Base-by-base conservation (phyloP, 108 stramenopile genomes). In the Pseudonitzschia pungens region DNA sequence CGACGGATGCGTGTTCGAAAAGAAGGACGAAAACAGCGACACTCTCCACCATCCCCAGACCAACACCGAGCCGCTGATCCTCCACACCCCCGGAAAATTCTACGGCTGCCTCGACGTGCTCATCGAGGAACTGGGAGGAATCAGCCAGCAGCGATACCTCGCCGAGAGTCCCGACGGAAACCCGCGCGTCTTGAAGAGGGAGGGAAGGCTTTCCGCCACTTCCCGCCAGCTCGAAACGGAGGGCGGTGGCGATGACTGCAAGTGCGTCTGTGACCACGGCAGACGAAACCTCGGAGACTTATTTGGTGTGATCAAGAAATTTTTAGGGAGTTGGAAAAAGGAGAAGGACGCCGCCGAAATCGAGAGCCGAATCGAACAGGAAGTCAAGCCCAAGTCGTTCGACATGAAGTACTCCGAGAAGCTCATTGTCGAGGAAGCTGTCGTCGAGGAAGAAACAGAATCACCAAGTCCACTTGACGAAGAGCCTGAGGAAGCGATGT, bases 41-140 rank as follows among this genome's bases (percentile, higher is more conserved):
- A 15, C 28, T 7, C 36, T 67, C 33, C 8, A 43, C 43, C 66
- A 67, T 48, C 28, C 21, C 26, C 22, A 67, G 22, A 67, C 43
- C 0, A 50, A 50, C 0, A 32, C 71, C 36, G 10, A 54, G 36
- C 72, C 72, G 2, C 31, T 73, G 27, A 65, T 73, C 31, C 20
- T 73, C 22, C 72, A 73, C 29, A 73, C 72, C 15, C 72, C 72
- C 29, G 72, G 72, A 66, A 73, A 73, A 32, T 73, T 73, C 22
- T 73, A 73, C 36, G 72, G 58, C 28, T 73, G 72, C 48, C 59
- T 73, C 10, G 72, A 73, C 33, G 21, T 52, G 22, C 44, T 73
- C 41, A 73, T 73, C 48, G 72, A 73, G 28, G 41, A 60, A 20
- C 20, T 73, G 26, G 72, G 72, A 52, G 72, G 72, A 64, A 40